These are phyloP conservation scores for Gynandropsis gynandra DNA, from an alignment of 345 rosid genomes.

Conservation along the genomic window DNA sequence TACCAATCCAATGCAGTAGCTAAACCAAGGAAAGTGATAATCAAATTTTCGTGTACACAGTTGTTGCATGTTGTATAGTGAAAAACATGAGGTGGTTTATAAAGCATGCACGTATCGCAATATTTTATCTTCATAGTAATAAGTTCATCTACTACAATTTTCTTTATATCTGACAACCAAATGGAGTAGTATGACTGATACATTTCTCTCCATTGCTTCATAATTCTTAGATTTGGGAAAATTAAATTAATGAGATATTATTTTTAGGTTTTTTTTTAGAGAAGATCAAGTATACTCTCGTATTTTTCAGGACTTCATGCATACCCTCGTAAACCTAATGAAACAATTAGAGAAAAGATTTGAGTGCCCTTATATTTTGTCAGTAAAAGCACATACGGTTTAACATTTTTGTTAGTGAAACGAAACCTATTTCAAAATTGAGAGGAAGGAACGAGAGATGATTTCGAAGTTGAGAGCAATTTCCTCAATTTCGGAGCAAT, in stretches of 20 bases:
- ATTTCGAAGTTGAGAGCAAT: too few relatives aligned
- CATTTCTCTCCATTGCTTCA: slow-evolving; percentile 34
- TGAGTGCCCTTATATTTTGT: too few relatives aligned
- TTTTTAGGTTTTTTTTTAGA: too few relatives aligned
- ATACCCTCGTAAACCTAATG: too few relatives aligned
- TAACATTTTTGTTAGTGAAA: too few relatives aligned
- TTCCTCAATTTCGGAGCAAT: too few relatives aligned
- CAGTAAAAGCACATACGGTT: too few relatives aligned
- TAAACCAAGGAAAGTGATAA: slow-evolving; percentile 99
- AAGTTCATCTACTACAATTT: slow-evolving; percentile 66
- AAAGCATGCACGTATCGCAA: slow-evolving; percentile 90
- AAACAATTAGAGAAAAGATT: too few relatives aligned
- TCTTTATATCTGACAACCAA: slow-evolving; percentile 51
- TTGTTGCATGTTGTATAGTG: slow-evolving; percentile 96
- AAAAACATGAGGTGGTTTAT: slow-evolving; percentile 95
- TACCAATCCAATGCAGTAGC: slow-evolving; percentile 98
- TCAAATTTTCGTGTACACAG: slow-evolving; percentile 89
- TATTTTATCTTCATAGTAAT: slow-evolving; percentile 67
- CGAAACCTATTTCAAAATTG: too few relatives aligned
- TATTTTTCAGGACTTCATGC: too few relatives aligned
- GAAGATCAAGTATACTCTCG: too few relatives aligned
- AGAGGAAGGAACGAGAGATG: too few relatives aligned
- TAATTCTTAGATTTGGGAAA: slow-evolving; percentile 63
- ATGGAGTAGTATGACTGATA: slow-evolving; percentile 49
- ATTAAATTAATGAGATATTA: slow-evolving; percentile 59